phyloP scores from a whole-genome alignment of 116 monocot genomes.

The Papilionanthe hybrid region DNA sequence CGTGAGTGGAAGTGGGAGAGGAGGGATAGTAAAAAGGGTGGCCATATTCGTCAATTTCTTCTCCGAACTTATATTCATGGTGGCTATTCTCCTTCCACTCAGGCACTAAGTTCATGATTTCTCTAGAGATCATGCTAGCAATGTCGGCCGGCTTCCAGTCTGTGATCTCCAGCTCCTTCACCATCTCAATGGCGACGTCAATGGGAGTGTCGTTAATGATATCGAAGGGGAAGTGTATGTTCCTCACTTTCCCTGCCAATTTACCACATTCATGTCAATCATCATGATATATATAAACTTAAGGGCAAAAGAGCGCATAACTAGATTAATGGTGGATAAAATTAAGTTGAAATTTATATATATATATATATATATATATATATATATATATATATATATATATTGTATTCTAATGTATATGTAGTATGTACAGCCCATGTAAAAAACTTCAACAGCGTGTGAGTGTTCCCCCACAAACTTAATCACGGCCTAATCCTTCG shows the following conservation, averaged over 20 bases:
- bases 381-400: too few relatives aligned
- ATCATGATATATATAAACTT: too few relatives aligned
- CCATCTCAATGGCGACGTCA: conserved; percentile 81
- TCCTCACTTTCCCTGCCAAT: conserved; percentile 38
- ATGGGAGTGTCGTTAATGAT: conserved; percentile 54
- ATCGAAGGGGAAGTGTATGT: conserved; percentile 81
- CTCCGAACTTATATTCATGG: conserved; percentile 41
- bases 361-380: too few relatives aligned
- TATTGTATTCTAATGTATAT: too few relatives aligned
- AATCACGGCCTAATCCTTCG: too few relatives aligned
- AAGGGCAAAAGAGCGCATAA: too few relatives aligned
- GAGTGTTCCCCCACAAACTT: too few relatives aligned
- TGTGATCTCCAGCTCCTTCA: conserved; percentile 70
- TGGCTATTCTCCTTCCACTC: conserved; percentile 36
- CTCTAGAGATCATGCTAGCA: conserved; percentile 56
- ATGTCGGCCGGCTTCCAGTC: conserved; percentile 55
- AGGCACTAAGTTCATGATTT: conserved; percentile 55
- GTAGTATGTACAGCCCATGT: too few relatives aligned
- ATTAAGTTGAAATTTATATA: too few relatives aligned
- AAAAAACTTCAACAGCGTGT: too few relatives aligned
- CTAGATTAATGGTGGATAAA: too few relatives aligned
- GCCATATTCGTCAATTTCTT: conserved; percentile 27
- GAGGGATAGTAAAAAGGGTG: conserved; percentile 53
- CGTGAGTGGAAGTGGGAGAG: conserved; percentile 58
- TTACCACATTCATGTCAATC: background rate